phyloP scores from a whole-genome alignment of 1,139 yeast species.

The Zhuliangozyma parablackwelliae region DNA sequence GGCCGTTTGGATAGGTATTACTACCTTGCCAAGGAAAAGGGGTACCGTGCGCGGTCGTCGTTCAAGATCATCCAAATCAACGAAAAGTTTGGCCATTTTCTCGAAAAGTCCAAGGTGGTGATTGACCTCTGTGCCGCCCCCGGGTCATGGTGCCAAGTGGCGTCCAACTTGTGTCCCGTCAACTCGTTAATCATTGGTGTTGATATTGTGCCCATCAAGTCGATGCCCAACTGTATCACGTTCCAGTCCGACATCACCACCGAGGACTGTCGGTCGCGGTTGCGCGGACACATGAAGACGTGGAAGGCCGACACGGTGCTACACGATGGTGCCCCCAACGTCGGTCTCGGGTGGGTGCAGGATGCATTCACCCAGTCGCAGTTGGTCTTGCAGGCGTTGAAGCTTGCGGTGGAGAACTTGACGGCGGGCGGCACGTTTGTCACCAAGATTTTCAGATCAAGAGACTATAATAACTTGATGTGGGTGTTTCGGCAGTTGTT shows the following conservation, averaged over 20 bases:
- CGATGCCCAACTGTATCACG: constrained; percentile 88
- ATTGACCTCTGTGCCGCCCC: constrained; percentile 99
- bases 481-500: constrained; percentile 97
- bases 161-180: constrained; percentile 85
- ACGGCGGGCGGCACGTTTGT: constrained; percentile 93
- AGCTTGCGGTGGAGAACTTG: constrained; percentile 91
- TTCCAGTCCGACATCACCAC: constrained; percentile 97
- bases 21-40: constrained; percentile 93
- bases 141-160: constrained; percentile 99
- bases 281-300: constrained; percentile 94
- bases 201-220: constrained; percentile 94
- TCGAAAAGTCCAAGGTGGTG: constrained; percentile 94
- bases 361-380: constrained; percentile 99
- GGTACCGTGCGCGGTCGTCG: constrained; percentile 98
- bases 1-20: constrained; percentile 99
- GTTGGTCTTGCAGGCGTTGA: constrained; percentile 86
- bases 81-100: constrained; percentile 92
- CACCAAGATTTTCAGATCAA: constrained; percentile 93
- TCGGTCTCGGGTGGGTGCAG: constrained; percentile 98
- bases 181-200: constrained; percentile 95
- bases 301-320: constrained; percentile 98
- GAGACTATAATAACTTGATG: constrained; percentile 92
- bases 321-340: constrained; percentile 99
- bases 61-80: constrained; percentile 92
- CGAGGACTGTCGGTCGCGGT: constrained; percentile 90